phyloP scores from a whole-genome alignment of 352 stramenopile genomes.

The Phytophthora cactorum region DNA sequence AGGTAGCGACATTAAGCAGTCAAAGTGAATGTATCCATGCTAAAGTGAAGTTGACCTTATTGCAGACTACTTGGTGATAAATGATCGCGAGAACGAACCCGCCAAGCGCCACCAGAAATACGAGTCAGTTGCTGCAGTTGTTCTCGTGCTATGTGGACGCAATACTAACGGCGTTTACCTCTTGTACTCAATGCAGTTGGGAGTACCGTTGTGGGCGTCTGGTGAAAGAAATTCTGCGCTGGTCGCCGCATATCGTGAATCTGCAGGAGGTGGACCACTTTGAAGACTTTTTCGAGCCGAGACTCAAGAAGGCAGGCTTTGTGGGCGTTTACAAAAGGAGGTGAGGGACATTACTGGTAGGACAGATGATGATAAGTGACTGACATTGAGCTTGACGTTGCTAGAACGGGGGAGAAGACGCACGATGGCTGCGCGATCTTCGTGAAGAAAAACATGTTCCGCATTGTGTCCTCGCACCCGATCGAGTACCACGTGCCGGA shows the following conservation, averaged over 20 bases:
- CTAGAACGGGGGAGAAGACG: conserved; percentile 62
- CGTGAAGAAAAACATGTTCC: conserved; percentile 50
- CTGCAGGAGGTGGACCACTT: conserved; percentile 81
- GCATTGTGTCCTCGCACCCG: conserved; percentile 47
- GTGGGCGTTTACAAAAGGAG: conserved; percentile 64
- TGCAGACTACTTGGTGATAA: conserved; percentile 64
- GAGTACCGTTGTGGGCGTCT: conserved; percentile 51
- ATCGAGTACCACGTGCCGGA: conserved; percentile 55
- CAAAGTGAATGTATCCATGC: not conserved
- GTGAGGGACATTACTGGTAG: conserved; percentile 20
- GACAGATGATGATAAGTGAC: not conserved
- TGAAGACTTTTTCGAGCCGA: conserved; percentile 72
- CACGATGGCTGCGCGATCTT: conserved; percentile 78
- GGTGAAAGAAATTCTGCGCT: conserved; percentile 59
- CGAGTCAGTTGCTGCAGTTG: conserved; percentile 32
- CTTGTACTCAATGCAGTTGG: conserved; percentile 37
- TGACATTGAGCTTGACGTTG: conserved; percentile 9
- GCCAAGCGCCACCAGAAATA: conserved; percentile 53
- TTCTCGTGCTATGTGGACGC: not conserved
- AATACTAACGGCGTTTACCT: not conserved
- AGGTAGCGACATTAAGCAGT: conserved; percentile 27
- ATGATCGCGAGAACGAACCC: conserved; percentile 33
- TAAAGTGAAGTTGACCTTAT: conserved; percentile 4
- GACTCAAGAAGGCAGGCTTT: conserved; percentile 59
- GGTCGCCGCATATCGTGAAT: conserved; percentile 59